These are phyloP conservation scores for Pisolithus thermaeus DNA, from an alignment of 1,284 basidiomycete species.

Conservation along the genomic window DNA sequence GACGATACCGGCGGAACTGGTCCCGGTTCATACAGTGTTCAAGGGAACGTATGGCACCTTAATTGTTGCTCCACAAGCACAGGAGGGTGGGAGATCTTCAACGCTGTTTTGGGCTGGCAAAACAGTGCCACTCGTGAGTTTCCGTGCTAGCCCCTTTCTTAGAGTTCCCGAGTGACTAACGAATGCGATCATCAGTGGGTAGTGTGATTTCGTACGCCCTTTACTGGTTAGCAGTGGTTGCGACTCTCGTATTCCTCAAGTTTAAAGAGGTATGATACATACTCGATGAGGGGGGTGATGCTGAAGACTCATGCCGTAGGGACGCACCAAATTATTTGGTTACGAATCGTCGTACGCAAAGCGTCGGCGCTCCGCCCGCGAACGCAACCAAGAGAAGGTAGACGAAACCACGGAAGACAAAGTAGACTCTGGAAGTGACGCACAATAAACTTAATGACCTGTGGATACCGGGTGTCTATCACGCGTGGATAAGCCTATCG, in stretches of 20 bases:
- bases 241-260: conserved; percentile 63
- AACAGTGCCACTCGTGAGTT: conserved; percentile 56
- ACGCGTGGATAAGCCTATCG: no score
- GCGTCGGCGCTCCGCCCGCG: conserved; percentile 16
- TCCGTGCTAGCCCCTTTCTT: neutral
- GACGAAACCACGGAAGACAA: neutral
- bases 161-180: neutral
- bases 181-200: conserved; percentile 40
- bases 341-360: conserved; percentile 38
- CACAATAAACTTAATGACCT: no score
- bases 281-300: neutral
- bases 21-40: conserved; percentile 76
- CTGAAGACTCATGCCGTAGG: conserved; percentile 21
- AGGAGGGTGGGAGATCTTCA: conserved; percentile 70
- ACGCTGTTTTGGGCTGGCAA: conserved; percentile 71
- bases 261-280: conserved; percentile 46
- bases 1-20: conserved; percentile 77
- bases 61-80: conserved; percentile 75
- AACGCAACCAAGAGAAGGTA: conserved; percentile 17
- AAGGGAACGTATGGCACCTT: conserved; percentile 83
- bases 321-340: conserved; percentile 40
- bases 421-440: no score
- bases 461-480: no score
- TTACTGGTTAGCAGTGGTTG: conserved; percentile 75
- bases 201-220: conserved; percentile 70